These are phyloP conservation scores for Stygiomarasmius scandens DNA, from an alignment of 1,284 basidiomycete species.

Conservation along the genomic window DNA sequence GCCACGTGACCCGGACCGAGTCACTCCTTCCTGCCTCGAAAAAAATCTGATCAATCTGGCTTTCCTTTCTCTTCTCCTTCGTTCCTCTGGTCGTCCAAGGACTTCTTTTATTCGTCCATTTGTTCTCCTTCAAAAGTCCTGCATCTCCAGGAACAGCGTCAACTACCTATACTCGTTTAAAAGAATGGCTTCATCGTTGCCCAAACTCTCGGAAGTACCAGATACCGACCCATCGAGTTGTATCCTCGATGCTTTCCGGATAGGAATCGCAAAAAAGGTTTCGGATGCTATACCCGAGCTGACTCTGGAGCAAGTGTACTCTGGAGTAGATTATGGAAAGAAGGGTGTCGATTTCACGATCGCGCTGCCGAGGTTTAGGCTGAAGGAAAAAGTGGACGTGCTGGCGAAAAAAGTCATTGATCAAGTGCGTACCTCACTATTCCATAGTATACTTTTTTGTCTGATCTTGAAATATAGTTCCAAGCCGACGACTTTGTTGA, in stretches of 20 bases:
- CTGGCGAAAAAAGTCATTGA: constrained; percentile 76
- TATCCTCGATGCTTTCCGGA: constrained; percentile 84
- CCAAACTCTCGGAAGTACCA: constrained; percentile 54
- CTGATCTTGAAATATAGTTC: constrained; percentile 49
- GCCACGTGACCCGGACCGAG: not conserved
- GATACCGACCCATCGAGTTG: constrained; percentile 75
- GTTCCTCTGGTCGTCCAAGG: not conserved
- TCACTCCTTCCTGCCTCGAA: not conserved
- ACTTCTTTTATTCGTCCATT: not conserved
- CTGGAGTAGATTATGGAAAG: constrained; percentile 88
- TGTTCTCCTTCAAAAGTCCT: not conserved
- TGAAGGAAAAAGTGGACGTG: constrained; percentile 83
- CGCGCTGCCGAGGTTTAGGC: constrained; percentile 88
- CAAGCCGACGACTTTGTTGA: constrained; percentile 69
- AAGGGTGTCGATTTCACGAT: constrained; percentile 93
- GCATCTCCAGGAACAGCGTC: not conserved
- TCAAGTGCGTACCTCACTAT: constrained; percentile 54
- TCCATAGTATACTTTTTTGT: not conserved
- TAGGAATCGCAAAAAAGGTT: constrained; percentile 80
- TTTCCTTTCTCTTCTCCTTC: not conserved
- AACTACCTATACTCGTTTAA: not conserved
- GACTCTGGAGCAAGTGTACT: constrained; percentile 73
- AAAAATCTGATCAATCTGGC: not conserved
- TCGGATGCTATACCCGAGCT: constrained; percentile 71
- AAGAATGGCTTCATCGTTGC: constrained; percentile 25